These are phyloP conservation scores for Picea sitchensis DNA, from an alignment of 75 land plant species.

Conservation along the genomic window DNA sequence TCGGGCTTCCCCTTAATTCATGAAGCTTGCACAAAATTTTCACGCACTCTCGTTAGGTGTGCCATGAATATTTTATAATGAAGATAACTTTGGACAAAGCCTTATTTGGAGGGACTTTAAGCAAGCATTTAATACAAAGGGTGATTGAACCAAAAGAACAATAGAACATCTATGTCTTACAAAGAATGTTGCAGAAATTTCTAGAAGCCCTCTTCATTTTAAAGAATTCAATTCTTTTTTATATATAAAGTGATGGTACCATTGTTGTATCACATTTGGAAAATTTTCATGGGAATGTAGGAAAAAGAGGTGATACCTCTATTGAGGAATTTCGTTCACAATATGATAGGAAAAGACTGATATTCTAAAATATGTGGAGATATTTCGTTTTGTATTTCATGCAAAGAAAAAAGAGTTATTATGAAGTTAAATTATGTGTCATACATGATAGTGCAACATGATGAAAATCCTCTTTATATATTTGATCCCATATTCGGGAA, in stretches of 20 bases:
- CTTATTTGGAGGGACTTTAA: too few species aligned
- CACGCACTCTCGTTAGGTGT: too few species aligned
- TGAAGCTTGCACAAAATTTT: too few species aligned
- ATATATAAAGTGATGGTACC: constrained; percentile 79
- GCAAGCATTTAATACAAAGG: too few species aligned
- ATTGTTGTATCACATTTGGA: constrained; percentile 60
- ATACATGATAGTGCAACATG: constrained; percentile 84
- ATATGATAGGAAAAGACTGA: constrained; percentile 76
- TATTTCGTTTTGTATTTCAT: constrained; percentile 73
- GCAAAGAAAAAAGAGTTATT: constrained; percentile 33
- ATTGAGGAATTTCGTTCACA: constrained; percentile 47
- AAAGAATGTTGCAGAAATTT: neutral
- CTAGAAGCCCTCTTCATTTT: constrained; percentile 6
- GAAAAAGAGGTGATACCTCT: constrained; percentile 48
- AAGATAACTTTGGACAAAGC: too few species aligned
- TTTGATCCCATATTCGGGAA: constrained; percentile 98
- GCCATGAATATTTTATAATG: too few species aligned
- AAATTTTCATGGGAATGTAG: constrained; percentile 53
- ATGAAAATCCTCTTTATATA: constrained; percentile 96
- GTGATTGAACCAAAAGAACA: too few species aligned
- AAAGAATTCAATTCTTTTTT: constrained; percentile 49
- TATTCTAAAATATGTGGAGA: constrained; percentile 57
- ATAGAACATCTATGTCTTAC: neutral
- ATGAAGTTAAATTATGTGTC: constrained; percentile 84
- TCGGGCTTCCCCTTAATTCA: too few species aligned